Evolutionary conservation across 768 basidiomycete genomes (phyloP).

Genomic region (Suillus lakei): DNA sequence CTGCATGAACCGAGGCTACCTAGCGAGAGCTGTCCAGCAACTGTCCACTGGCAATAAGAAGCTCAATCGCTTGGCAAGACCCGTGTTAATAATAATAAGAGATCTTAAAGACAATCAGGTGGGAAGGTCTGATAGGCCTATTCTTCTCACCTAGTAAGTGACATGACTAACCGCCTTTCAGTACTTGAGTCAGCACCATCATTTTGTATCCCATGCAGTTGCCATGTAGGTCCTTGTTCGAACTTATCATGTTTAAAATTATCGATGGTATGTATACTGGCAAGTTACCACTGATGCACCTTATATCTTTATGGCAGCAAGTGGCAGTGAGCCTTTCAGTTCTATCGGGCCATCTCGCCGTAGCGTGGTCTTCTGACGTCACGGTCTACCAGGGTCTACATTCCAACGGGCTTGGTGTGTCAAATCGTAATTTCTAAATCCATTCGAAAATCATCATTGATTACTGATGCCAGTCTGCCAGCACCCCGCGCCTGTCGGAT

Average conservation of each 20-base stretch:
- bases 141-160: neutral
- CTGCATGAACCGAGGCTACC: too few relatives aligned
- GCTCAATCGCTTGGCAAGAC: neutral
- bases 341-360: neutral
- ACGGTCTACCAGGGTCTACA: neutral
- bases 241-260: conserved; percentile 5
- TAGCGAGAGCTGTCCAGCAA: neutral
- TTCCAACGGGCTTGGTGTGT: neutral
- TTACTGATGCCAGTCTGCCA: neutral
- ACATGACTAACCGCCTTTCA: neutral
- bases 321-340: neutral
- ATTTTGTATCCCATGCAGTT: neutral
- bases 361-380: neutral
- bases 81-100: neutral
- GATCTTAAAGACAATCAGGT: neutral
- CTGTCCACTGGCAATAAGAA: neutral
- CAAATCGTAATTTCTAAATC: neutral
- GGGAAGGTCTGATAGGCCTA: neutral
- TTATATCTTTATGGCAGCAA: neutral
- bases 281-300: neutral
- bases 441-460: neutral
- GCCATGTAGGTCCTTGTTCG: neutral
- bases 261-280: neutral
- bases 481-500: neutral
- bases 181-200: neutral